Conservation (phyloP, 805 yeast species). For the Kodamaea restingae region DNA sequence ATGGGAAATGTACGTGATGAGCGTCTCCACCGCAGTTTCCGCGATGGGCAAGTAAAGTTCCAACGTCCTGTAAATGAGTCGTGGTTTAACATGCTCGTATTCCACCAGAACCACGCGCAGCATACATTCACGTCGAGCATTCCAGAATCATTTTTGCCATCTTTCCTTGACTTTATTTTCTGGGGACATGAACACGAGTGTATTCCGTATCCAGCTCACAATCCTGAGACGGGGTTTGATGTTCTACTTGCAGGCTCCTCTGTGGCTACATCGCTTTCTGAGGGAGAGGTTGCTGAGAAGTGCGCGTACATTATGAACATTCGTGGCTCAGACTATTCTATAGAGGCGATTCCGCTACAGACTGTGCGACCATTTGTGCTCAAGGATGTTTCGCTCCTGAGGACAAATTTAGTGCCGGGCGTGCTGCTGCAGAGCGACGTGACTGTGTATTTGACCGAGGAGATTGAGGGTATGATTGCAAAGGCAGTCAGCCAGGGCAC, state of each 20-base stretch:
- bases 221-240: constrained; percentile 60
- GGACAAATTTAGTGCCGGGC: constrained; percentile 54
- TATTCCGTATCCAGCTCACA: constrained; percentile 60
- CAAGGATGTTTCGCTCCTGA: constrained; percentile 54
- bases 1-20: constrained; percentile 88
- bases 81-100: constrained; percentile 83
- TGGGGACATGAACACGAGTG: constrained; percentile 99
- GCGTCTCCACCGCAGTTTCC: constrained; percentile 73
- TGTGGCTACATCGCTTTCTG: constrained; percentile 84
- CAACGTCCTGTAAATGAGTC: constrained; percentile 60
- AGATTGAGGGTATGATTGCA: constrained; percentile 63
- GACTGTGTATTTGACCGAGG: constrained; percentile 51
- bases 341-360: constrained; percentile 60
- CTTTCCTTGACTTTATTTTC: constrained; percentile 72
- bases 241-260: constrained; percentile 93
- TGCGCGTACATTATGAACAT: constrained; percentile 69
- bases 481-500: constrained; percentile 22
- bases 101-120: constrained; percentile 87
- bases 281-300: constrained; percentile 76
- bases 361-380: constrained; percentile 82
- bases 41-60: constrained; percentile 76
- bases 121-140: constrained; percentile 77
- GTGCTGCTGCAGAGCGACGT: constrained; percentile 58
- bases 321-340: constrained; percentile 48
- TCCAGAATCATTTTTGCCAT: constrained; percentile 82